Conservation (phyloP, 768 basidiomycete species). For the Boletus fagicola region DNA sequence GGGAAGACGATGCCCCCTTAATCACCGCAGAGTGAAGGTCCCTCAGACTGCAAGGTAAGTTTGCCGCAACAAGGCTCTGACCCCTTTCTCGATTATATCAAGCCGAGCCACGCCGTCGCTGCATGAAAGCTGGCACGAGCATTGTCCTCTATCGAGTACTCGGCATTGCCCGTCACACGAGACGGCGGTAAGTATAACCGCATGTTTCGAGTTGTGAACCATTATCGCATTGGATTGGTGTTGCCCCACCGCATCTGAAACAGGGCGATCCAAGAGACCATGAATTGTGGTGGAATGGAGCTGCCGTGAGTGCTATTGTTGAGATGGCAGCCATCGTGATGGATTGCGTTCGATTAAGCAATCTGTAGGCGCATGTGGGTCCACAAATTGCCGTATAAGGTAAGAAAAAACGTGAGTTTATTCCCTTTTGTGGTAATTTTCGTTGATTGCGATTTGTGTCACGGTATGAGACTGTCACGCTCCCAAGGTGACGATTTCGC, state of each 20-base stretch:
- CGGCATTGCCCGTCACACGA: neutral
- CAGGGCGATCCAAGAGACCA: neutral
- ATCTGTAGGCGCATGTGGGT: conserved; percentile 29
- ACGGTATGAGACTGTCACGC: conserved; percentile 31
- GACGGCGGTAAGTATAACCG: neutral
- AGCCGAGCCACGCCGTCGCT: neutral
- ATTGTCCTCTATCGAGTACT: neutral
- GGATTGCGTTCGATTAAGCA: conserved; percentile 26
- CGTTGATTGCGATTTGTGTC: conserved; percentile 33
- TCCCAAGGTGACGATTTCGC: neutral
- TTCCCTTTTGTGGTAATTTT: conserved; percentile 24
- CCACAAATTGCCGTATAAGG: conserved; percentile 28
- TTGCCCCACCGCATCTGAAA: neutral
- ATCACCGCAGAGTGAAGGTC: neutral
- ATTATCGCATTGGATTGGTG: neutral
- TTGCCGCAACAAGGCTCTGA: neutral
- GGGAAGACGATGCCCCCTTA: neutral
- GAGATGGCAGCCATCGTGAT: conserved; percentile 6
- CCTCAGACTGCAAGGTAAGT: neutral
- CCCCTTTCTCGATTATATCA: neutral
- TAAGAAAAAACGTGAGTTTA: conserved; percentile 1
- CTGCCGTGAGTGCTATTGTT: conserved; percentile 5
- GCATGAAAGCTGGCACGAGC: neutral
- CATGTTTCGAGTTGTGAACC: conserved; percentile 1
- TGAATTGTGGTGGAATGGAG: neutral